A percentile compares a stretch with the other conserved stretches of the same genome.
These are phyloP conservation scores for Cnidoscolus chayamansa DNA, from an alignment of 441 rosid genomes.

Conservation along the genomic window DNA sequence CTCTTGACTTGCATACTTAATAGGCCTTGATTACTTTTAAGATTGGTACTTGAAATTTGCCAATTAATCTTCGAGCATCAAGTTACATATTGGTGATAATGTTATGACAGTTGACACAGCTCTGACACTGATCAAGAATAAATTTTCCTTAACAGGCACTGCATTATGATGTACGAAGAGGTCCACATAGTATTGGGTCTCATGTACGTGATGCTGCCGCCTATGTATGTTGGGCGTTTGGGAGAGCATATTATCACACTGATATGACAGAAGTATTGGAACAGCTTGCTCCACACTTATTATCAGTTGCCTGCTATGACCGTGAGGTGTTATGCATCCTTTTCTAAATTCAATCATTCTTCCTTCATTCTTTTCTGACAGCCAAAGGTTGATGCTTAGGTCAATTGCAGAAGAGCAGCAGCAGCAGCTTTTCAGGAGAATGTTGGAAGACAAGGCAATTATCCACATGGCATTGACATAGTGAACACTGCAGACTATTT, in stretches of 20 bases:
- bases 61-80: background rate
- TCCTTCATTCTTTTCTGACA: slow-evolving; percentile 15
- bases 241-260: slow-evolving; percentile 82
- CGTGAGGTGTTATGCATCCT: slow-evolving; percentile 66
- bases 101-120: background rate
- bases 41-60: background rate
- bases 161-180: slow-evolving; percentile 95
- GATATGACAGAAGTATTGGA: slow-evolving; percentile 83
- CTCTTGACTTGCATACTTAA: background rate
- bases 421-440: slow-evolving; percentile 99
- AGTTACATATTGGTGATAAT: background rate
- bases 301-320: slow-evolving; percentile 89
- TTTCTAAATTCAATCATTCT: slow-evolving; percentile 3
- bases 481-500: slow-evolving; percentile 93
- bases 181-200: slow-evolving; percentile 98
- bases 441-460: slow-evolving; percentile 96
- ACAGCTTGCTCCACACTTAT: slow-evolving; percentile 82
- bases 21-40: background rate
- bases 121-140: slow-evolving; percentile 15
- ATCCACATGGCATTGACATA: slow-evolving; percentile 94
- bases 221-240: slow-evolving; percentile 99
- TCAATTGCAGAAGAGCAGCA: slow-evolving; percentile 97
- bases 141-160: slow-evolving; percentile 58
- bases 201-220: slow-evolving; percentile 99
- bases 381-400: slow-evolving; percentile 47